These are phyloP conservation scores for Fusarium sp. DNA, from an alignment of 2,329 filamentous ascomycete genomes.

Conservation along the genomic window DNA sequence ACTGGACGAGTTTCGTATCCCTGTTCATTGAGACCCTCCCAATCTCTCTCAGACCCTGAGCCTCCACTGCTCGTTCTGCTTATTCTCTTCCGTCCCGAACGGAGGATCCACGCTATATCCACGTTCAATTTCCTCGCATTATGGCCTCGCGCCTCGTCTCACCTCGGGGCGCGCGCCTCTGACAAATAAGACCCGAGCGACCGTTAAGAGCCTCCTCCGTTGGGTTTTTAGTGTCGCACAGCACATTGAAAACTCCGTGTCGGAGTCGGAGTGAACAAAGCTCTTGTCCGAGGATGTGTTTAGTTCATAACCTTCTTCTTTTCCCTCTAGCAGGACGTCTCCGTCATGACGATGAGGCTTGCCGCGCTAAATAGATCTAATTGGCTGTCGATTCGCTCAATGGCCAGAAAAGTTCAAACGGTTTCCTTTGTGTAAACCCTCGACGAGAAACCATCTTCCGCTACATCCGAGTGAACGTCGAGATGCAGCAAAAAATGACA, in stretches of 20 bases:
- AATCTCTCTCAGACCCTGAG: slow-evolving; percentile 38
- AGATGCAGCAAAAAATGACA: neutral
- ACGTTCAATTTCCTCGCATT: slow-evolving; percentile 29
- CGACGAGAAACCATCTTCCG: slow-evolving; percentile 18
- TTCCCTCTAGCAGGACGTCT: slow-evolving; percentile 24
- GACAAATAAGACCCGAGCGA: slow-evolving; percentile 18
- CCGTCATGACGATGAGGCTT: slow-evolving; percentile 32
- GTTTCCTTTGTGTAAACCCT: slow-evolving; percentile 13
- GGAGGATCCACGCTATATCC: slow-evolving; percentile 25
- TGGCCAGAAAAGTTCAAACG: slow-evolving; percentile 13
- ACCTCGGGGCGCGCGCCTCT: slow-evolving; percentile 9
- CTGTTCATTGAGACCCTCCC: slow-evolving; percentile 33
- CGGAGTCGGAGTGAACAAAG: slow-evolving; percentile 27
- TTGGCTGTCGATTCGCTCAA: slow-evolving; percentile 11
- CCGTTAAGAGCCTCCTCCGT: slow-evolving; percentile 10
- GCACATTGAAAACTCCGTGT: slow-evolving; percentile 11
- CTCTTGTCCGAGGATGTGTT: slow-evolving; percentile 11
- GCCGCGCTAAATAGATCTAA: slow-evolving; percentile 7
- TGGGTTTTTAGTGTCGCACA: neutral
- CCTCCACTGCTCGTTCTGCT: slow-evolving; percentile 22
- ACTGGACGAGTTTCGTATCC: slow-evolving; percentile 36
- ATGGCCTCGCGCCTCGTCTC: slow-evolving; percentile 18
- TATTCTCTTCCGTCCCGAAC: slow-evolving; percentile 14
- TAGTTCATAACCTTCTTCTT: neutral
- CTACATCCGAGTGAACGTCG: slow-evolving; percentile 30